phyloP scores from a whole-genome alignment of 2,329 filamentous ascomycete species.

The Neofusicoccum laricinum region DNA sequence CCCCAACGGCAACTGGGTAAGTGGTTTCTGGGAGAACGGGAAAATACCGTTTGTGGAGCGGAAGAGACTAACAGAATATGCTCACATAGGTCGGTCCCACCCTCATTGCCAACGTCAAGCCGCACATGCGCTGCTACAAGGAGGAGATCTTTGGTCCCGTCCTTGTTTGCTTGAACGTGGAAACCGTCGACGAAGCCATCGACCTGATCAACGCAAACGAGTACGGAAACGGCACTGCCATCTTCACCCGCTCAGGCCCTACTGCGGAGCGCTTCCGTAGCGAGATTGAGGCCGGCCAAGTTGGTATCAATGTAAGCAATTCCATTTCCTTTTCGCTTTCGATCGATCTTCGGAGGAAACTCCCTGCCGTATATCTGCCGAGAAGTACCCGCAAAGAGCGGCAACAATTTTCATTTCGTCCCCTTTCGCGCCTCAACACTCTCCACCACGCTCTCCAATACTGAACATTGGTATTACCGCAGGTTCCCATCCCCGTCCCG shows the following conservation, averaged over 20 bases:
- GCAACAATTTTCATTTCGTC: background rate
- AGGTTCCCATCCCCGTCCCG: slow-evolving; percentile 27
- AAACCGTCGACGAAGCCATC: slow-evolving; percentile 76
- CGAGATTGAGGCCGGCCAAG: slow-evolving; percentile 79
- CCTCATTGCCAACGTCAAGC: slow-evolving; percentile 76
- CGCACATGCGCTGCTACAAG: slow-evolving; percentile 78
- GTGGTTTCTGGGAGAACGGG: slow-evolving; percentile 23
- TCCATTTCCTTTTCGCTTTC: background rate
- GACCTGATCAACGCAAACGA: slow-evolving; percentile 81
- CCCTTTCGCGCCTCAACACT: background rate
- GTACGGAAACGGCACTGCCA: slow-evolving; percentile 82
- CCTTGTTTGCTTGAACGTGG: slow-evolving; percentile 74
- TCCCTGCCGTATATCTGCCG: no score
- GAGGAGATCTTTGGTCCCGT: slow-evolving; percentile 87
- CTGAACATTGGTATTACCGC: no score
- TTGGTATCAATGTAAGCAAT: slow-evolving; percentile 67
- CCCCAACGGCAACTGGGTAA: slow-evolving; percentile 75
- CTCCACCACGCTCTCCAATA: background rate
- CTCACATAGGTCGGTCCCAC: slow-evolving; percentile 67
- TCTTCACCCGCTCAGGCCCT: slow-evolving; percentile 76
- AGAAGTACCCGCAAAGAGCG: background rate
- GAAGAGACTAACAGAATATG: background rate
- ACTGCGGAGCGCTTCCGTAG: slow-evolving; percentile 76
- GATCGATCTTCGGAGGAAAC: no score
- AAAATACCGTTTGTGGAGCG: background rate